Base-by-base conservation (phyloP, 192 early-diverging fungal species). In the Phlyctochytrium arcticum region DNA sequence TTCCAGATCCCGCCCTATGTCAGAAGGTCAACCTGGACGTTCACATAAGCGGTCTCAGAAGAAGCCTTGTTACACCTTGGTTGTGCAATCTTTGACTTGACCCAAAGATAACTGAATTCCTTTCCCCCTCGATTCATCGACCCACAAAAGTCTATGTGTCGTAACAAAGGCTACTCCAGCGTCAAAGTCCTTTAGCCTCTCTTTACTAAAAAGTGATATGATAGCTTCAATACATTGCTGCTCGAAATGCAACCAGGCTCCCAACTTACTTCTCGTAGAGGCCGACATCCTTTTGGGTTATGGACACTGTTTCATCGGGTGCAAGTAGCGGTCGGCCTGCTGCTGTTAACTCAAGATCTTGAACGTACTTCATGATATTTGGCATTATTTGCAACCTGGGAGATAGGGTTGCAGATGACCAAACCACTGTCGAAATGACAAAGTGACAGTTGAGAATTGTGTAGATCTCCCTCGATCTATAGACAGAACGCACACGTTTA, bases 91-190 rank as follows among this genome's bases (percentile, higher is more conserved):
- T 46, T 29, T 17, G 12, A 77, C 48, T 5, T 21, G 5, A 3
- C 26, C 34, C 39, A 73, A 51, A 10, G 48, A 30, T 23, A 76
- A 57, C 37, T 62, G 60, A 2, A 67, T 6, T 27, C 27, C 70
- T 6, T 19, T 39, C 17, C 32, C 54, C 4, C 30, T 4, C 6
- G 35, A n/a, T 23, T 64, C 74, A 69, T 92, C 87, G 15, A 95
- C 84, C 74, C 92, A 95, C n/a, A 93, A 69, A 30, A 95, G 69
- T 26, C 91, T 80, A 57, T 87, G 84, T 3, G 72, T 77, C 6
- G 93, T 92, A 46, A 90, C 65, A 57, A 91, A 92, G 19, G 84
- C 78, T 0, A 85, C 82, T 5, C 93, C 93, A 57, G 80, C 82
- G 62, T 90, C 86, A 65, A 85, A 86, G 36, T 85, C 77, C 29